Conservation (phyloP, 2,329 filamentous ascomycete species). For the Rhexocercosporidium sp. region DNA sequence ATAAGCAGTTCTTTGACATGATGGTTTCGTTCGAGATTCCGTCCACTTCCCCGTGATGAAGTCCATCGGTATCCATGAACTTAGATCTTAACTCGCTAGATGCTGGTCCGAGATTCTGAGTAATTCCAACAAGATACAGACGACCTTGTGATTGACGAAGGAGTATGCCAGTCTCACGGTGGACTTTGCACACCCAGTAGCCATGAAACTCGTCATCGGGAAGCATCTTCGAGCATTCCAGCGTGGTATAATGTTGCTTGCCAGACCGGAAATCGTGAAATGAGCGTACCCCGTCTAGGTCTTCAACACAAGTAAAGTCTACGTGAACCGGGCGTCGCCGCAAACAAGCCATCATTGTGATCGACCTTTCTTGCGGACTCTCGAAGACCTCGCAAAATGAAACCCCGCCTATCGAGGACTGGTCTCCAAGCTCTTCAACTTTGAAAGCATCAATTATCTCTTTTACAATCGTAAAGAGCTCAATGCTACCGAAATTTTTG, state of each 20-base stretch:
- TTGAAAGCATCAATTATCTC: not conserved
- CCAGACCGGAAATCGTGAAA: not conserved
- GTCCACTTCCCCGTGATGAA: too few species aligned
- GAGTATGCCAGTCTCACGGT: not conserved
- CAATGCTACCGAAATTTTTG: not conserved
- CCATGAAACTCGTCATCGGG: not conserved
- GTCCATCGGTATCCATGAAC: too few species aligned
- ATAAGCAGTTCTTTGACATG: too few species aligned
- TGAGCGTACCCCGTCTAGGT: not conserved
- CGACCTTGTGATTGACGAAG: not conserved
- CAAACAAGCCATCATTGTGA: not conserved
- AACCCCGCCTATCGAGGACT: not conserved
- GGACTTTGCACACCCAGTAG: not conserved
- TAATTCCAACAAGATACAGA: not conserved
- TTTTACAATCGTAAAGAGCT: not conserved
- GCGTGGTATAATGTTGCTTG: not conserved
- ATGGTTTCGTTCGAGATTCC: too few species aligned
- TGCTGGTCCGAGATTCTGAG: not conserved
- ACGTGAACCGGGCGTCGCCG: not conserved
- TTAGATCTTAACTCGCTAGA: too few species aligned
- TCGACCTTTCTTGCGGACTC: not conserved
- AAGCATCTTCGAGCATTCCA: too few species aligned
- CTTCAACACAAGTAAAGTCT: not conserved
- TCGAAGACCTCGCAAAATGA: not conserved
- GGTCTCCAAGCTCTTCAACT: not conserved